Evolutionary conservation across 306 rosid genomes (phyloP), one percentile per base, ranked within the genome.

Genomic region (Oxytropis ochrocephala): DNA sequence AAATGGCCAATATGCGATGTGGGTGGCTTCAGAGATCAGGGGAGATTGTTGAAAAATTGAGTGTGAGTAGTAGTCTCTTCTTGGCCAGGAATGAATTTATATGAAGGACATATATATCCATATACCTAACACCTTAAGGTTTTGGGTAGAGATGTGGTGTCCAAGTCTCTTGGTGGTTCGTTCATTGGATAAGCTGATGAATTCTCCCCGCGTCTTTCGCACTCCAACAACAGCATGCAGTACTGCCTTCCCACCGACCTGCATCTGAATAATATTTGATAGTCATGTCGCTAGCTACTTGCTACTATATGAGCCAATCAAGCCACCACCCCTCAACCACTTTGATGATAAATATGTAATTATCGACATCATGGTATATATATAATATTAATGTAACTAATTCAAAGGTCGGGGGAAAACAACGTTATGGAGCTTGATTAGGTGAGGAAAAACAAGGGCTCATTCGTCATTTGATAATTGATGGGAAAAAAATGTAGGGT

Each of bases 221-320:
- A n/a, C n/a, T n/a, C 70, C 48, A 0, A 53, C 72, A 62, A 11
- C 67, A 64, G 63, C 68, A 77, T 77, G 68, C 58, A 70, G 55
- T 24, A 24, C 3, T 29, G 62, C 62, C 41, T 29, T 17, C 32
- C 69, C 72, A 77, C 77, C 77, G 76, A 44, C 69, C 48, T 64
- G 11, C 0, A 35, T 70, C 32, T 69, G n/a, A 60, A 17, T 55
- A 58, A 71, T 71, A 71, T 71, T 24, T 17, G 10, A 32, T 53
- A n/a, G 16, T 70, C 43, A 61, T 70, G 53, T 77, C 67, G 66
- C 52, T 63, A 24, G 29, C 29, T 24, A 24, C 29, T 24, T 4
- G 29, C 29, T 24, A 24, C n/a, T 24, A 24, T 24, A 44, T 38
- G 43, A 63, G 62, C 42, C 77, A n/a, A n/a, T n/a, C n/a, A n/a